Evolutionary conservation across 495 filamentous ascomycete species (phyloP), one percentile per base, ranked within the genome.

Genomic region (Jackrogersella minutella): DNA sequence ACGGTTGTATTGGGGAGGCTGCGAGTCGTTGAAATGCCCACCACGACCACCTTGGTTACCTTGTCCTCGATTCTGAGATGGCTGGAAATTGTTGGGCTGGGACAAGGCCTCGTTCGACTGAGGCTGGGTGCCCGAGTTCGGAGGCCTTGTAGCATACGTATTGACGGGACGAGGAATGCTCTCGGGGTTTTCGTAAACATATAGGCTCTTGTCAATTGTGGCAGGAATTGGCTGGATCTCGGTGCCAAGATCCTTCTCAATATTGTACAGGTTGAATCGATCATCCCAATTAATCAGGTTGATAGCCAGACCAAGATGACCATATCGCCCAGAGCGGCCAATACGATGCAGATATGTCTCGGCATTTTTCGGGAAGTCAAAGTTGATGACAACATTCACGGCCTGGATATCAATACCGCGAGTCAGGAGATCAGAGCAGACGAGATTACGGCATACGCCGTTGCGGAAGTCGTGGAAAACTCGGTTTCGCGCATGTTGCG

Each of bases 271-370:
- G 77, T 98, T 99, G 86, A 96, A 98, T 24, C 95, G 88, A 76
- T 99, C 95, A 60, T 98, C 95, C 95, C 95, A 99, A 74, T 94
- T 97, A 81, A 99, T 98, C 70, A 99, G 84, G 74, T 99, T 99
- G 77, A 99, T 99, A 50, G 95, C 95, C 66, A 99, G 83, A 81
- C 95, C 95, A 74, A 98, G 83, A 80, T 99, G 95, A 57, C 95
- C 95, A 74, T 97, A 99, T 56, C 95, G 91, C 58, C 95, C 95
- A 39, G 95, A 99, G 68, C 95, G 91, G 77, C 95, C 95, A 76
- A 99, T 98, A 64, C 95, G 93, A 79, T 99, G 95, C 19, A 99
- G 91, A 75, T 99, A 99, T 0, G 95, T 99, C 78, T 99, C 95
- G 19, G 95, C 96, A 71, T 99, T 98, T 82, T 99, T 99, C 6